These are phyloP conservation scores for Moesziomyces sp. DNA, from an alignment of 1,284 basidiomycete genomes.

Conservation along the genomic window DNA sequence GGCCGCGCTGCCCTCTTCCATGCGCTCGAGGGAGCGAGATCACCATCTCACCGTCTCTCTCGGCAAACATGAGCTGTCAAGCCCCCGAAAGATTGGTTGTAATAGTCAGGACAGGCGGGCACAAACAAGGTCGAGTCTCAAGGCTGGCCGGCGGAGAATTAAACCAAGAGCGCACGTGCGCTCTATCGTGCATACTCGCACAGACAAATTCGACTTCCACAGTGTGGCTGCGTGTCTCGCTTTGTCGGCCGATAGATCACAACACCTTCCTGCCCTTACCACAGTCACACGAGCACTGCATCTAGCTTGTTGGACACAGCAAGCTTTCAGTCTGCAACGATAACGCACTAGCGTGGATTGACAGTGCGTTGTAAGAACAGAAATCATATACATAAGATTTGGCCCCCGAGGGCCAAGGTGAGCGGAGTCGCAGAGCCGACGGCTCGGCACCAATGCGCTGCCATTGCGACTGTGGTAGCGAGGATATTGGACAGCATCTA, in stretches of 20 bases:
- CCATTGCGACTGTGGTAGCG: neutral
- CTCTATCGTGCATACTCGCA: slow-evolving; percentile 31
- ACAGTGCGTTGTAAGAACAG: neutral
- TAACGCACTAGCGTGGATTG: neutral
- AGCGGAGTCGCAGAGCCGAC: neutral
- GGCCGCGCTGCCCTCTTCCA: too few relatives aligned
- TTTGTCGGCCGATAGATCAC: slow-evolving; percentile 19
- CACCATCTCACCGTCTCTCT: too few relatives aligned
- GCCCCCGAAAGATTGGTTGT: too few relatives aligned
- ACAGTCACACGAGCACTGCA: slow-evolving; percentile 19
- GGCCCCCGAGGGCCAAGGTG: neutral
- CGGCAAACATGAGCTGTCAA: too few relatives aligned
- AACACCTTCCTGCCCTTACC: neutral
- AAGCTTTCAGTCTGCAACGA: neutral
- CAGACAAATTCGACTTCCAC: slow-evolving; percentile 1
- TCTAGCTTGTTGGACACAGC: neutral
- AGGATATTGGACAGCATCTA: neutral
- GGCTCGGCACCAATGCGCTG: neutral
- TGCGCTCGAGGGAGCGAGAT: too few relatives aligned
- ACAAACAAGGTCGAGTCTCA: neutral
- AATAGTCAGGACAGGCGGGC: too few relatives aligned
- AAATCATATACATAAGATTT: neutral
- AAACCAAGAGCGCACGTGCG: slow-evolving; percentile 34
- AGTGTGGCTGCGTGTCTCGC: neutral
- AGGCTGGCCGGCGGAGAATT: slow-evolving; percentile 12